phyloP scores from a whole-genome alignment of 306 rosid species.

The Sesbania bispinosa region DNA sequence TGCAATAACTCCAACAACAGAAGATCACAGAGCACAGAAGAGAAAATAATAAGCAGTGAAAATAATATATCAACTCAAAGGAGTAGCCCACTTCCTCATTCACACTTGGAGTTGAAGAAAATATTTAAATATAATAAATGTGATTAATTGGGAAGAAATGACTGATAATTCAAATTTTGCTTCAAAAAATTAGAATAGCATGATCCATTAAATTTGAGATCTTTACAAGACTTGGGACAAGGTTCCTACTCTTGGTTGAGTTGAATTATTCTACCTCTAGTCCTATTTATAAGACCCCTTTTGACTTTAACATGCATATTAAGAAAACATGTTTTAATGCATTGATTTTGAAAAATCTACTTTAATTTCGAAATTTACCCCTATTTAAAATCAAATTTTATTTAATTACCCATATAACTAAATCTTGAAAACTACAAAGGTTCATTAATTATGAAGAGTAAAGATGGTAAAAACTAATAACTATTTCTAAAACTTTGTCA shows the following conservation, averaged over 20 bases:
- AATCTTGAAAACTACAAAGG: no score
- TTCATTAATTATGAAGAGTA: no score
- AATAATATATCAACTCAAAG: neutral
- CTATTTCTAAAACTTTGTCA: no score
- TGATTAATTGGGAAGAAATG: neutral
- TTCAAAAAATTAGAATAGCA: neutral
- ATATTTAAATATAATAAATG: neutral
- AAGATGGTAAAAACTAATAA: no score
- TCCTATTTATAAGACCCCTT: no score
- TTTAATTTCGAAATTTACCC: no score
- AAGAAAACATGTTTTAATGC: no score
- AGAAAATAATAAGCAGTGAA: neutral
- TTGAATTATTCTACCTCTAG: no score
- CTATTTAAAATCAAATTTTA: no score
- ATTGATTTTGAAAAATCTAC: no score
- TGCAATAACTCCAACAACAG: neutral
- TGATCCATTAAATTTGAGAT: constrained; percentile 2
- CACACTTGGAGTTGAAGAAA: neutral
- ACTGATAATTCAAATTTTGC: neutral
- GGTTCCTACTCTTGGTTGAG: neutral
- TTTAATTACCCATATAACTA: no score
- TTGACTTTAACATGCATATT: no score
- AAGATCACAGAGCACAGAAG: neutral
- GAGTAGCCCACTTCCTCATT: neutral
- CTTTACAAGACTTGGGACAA: neutral